phyloP scores from a whole-genome alignment of 352 stramenopile species.

The Thalassiosira mediterranea region DNA sequence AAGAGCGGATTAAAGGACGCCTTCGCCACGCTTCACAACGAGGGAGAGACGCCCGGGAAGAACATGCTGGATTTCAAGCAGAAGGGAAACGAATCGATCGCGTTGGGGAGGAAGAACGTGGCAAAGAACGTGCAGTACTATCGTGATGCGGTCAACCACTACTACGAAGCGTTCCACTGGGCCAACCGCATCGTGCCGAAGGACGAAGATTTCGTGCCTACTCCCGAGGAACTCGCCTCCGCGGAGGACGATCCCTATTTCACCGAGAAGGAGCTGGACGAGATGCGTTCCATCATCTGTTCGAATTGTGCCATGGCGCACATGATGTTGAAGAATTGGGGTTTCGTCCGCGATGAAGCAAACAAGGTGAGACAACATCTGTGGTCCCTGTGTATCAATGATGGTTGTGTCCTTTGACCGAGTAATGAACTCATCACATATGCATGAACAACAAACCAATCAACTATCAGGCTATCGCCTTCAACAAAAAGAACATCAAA shows the following conservation, averaged over 20 bases:
- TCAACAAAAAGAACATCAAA: conserved; percentile 82
- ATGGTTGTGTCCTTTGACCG: too few relatives aligned
- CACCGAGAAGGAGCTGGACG: conserved; percentile 74
- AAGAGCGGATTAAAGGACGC: conserved; percentile 75
- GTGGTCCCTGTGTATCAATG: too few relatives aligned
- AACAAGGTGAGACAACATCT: conserved; percentile 64
- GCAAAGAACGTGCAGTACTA: conserved; percentile 83
- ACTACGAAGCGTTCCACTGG: conserved; percentile 80
- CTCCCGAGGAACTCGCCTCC: conserved; percentile 42
- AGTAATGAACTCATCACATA: too few relatives aligned
- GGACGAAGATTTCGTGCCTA: conserved; percentile 57
- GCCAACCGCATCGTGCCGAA: conserved; percentile 58
- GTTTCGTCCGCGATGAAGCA: conserved; percentile 72
- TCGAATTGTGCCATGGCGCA: conserved; percentile 80
- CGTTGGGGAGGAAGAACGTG: conserved; percentile 79
- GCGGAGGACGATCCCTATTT: conserved; percentile 67
- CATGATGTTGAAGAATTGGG: conserved; percentile 84
- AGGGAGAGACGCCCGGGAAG: conserved; percentile 66
- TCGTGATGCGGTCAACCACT: conserved; percentile 84
- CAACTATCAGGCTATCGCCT: conserved; percentile 58
- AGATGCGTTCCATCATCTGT: conserved; percentile 72
- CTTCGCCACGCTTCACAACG: conserved; percentile 77
- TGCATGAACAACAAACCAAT: too few relatives aligned
- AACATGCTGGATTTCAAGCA: conserved; percentile 79
- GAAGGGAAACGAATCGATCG: conserved; percentile 79